These are phyloP conservation scores for Monilinia vaccinii-corymbosi DNA, from an alignment of 2,329 filamentous ascomycete species.

Conservation along the genomic window DNA sequence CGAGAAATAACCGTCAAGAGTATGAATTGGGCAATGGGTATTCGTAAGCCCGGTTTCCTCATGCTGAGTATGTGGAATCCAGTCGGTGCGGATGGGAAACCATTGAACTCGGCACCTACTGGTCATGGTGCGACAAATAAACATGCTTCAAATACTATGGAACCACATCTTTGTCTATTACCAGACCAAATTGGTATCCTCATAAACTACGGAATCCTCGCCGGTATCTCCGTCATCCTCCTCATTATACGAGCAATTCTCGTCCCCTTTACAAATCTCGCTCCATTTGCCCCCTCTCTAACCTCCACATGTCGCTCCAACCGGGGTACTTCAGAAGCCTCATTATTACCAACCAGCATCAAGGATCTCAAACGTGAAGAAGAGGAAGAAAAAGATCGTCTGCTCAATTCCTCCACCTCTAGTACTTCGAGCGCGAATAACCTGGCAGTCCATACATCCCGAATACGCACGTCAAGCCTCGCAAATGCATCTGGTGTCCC, in stretches of 20 bases:
- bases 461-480: slow-evolving; percentile 23
- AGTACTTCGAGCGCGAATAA: slow-evolving; percentile 16
- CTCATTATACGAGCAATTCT: slow-evolving; percentile 47
- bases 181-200: slow-evolving; percentile 83
- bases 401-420: slow-evolving; percentile 26
- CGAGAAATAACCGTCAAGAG: slow-evolving; percentile 91
- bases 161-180: slow-evolving; percentile 83
- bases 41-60: slow-evolving; percentile 76
- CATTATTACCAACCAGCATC: slow-evolving; percentile 21
- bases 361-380: slow-evolving; percentile 17
- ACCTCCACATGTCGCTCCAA: slow-evolving; percentile 2
- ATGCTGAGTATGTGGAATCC: slow-evolving; percentile 92
- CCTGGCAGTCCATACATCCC: slow-evolving; percentile 20
- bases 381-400: slow-evolving; percentile 10
- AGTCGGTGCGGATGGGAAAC: slow-evolving; percentile 50
- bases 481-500: slow-evolving; percentile 26
- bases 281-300: slow-evolving; percentile 17
- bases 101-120: slow-evolving; percentile 30
- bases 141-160: slow-evolving; percentile 51
- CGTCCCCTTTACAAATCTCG: slow-evolving; percentile 44
- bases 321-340: neutral
- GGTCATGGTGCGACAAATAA: slow-evolving; percentile 28
- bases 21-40: slow-evolving; percentile 93
- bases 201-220: slow-evolving; percentile 62
- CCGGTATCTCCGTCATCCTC: slow-evolving; percentile 42